Evolutionary conservation across 139 green algal genomes (phyloP), one percentile per base, ranked within the genome.

Genomic region (Marvania coccoides): DNA sequence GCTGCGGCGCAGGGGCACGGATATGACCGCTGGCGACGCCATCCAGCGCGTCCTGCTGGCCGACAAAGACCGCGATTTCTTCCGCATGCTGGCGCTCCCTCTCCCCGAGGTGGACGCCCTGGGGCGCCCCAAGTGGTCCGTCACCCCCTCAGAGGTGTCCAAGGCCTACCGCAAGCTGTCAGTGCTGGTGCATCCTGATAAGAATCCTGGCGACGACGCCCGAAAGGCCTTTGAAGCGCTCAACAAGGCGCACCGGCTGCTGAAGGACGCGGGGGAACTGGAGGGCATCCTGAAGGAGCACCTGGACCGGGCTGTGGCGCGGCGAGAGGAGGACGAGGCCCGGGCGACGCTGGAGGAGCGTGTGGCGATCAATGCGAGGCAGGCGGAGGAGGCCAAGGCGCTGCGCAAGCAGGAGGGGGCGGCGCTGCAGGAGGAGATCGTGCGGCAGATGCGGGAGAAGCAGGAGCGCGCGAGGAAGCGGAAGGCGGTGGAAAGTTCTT

Each of bases 111-210:
- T 79, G 5, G 86, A 93, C 46, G 86, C 83, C 3, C 60, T 93
- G 36, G 85, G 83, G 2, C 58, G 73, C 0, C 78, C 81, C 4
- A 29, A 66, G 9, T 91, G 85, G 86, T 15, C 28, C 4, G 78
- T 81, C 38, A 82, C 62, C 1, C n/a, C 73, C 6, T 51, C 40
- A 15, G 81, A 91, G 8, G 76, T 93, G 9, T 85, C 73, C 15
- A 76, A 72, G 28, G 85, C 86, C 0, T 93, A 89, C 60, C 61
- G 86, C 30, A 81, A 76, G 61, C 70, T 93, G 33, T 91, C 85
- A 12, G 62, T 91, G 2, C 71, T 87, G 28, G 86, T 93, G 56
- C 86, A 93, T 30, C 86, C 86, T 1, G 86, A 93, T 64, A 93
- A 91, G 58, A 83, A 87, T 60, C 79, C 77, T 5, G 80, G 82